These are phyloP conservation scores for Phytopythium helicoides DNA, from an alignment of 352 stramenopile species.

Conservation along the genomic window DNA sequence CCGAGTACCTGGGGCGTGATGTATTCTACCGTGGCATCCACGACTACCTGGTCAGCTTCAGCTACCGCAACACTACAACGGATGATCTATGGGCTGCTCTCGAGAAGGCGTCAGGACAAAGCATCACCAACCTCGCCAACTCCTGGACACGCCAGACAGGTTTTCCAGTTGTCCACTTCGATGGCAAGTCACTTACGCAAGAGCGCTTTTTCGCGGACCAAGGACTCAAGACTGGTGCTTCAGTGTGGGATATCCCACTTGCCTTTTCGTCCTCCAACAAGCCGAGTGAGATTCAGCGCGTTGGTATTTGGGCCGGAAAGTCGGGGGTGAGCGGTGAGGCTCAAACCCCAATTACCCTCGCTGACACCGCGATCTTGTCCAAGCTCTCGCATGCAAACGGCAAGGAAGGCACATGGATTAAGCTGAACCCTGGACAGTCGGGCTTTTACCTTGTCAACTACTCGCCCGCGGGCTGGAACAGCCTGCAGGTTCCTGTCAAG, in stretches of 20 bases:
- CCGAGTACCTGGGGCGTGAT: conserved; percentile 69
- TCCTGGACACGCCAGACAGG: conserved; percentile 94
- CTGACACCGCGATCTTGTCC: background rate
- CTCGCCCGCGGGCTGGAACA: conserved; percentile 76
- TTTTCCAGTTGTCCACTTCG: conserved; percentile 90
- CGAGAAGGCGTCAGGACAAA: conserved; percentile 88
- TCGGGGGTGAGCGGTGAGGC: conserved; percentile 40
- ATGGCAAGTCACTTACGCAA: conserved; percentile 77
- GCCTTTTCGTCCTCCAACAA: conserved; percentile 55
- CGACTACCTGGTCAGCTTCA: conserved; percentile 91
- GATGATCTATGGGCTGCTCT: conserved; percentile 94
- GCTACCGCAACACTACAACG: conserved; percentile 95
- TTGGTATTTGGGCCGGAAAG: conserved; percentile 58
- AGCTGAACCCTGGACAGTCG: conserved; percentile 95
- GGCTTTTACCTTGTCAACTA: conserved; percentile 96
- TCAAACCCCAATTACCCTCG: conserved; percentile 36
- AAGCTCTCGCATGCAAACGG: conserved; percentile 2
- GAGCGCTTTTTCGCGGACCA: conserved; percentile 93
- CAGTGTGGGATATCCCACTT: conserved; percentile 86
- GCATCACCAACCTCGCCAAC: conserved; percentile 90
- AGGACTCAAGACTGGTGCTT: conserved; percentile 39
- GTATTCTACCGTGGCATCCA: conserved; percentile 87
- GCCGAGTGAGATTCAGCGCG: conserved; percentile 40
- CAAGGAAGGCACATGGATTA: conserved; percentile 84
- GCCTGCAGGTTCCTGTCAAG: conserved; percentile 64